Conservation (phyloP, 495 filamentous ascomycete genomes). For the Penicillium cataractarum region DNA sequence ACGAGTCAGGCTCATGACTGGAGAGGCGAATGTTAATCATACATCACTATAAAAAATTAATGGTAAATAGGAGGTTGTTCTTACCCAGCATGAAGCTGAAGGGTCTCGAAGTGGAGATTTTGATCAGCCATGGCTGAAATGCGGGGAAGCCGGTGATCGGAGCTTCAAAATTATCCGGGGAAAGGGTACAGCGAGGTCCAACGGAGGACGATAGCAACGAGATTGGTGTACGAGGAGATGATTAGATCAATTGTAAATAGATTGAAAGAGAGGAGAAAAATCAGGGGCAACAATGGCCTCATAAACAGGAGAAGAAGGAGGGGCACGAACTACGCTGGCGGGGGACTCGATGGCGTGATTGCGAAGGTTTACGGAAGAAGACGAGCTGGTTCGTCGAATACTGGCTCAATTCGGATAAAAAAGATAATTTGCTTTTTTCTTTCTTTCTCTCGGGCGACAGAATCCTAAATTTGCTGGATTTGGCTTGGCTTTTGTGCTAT, state of each 20-base stretch:
- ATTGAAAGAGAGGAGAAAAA: background rate
- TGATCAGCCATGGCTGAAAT: slow-evolving; percentile 37
- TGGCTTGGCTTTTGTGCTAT: background rate
- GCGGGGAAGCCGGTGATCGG: slow-evolving; percentile 9
- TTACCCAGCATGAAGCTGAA: slow-evolving; percentile 96
- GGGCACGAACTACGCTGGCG: slow-evolving; percentile 1
- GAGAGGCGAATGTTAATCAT: slow-evolving; percentile 1
- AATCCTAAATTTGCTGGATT: background rate
- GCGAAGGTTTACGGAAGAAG: slow-evolving; percentile 7
- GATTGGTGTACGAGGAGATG: background rate
- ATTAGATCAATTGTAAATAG: background rate
- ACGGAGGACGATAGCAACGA: background rate
- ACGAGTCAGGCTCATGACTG: slow-evolving; percentile 81
- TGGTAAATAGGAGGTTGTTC: slow-evolving; percentile 21
- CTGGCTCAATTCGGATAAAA: background rate
- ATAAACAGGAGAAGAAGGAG: slow-evolving; percentile 4
- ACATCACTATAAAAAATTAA: too few species aligned
- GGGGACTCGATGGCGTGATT: slow-evolving; percentile 24
- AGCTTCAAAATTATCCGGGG: background rate
- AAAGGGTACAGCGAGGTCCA: background rate
- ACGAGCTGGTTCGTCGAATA: background rate
- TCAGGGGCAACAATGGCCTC: background rate
- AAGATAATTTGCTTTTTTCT: background rate
- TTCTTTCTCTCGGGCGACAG: background rate
- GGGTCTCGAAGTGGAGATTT: slow-evolving; percentile 75